Evolutionary conservation across 164 flowering plant species (phyloP), one percentile per base, ranked within the genome.

Genomic region (Nymphaea thermarum): DNA sequence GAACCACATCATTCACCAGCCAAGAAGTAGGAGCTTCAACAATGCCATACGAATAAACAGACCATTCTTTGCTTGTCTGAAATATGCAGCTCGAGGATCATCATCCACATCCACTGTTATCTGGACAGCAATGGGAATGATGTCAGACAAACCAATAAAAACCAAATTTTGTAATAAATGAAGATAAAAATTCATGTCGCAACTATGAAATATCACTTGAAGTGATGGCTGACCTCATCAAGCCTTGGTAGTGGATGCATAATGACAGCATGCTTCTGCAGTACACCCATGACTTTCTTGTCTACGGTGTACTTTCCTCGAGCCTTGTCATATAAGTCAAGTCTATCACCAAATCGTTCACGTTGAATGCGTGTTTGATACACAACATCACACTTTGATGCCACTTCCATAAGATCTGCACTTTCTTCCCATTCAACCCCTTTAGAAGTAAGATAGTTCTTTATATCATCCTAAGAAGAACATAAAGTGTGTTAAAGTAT

Each of bases 201-300:
- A 25, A 25, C 36, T 25, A 25, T 25, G 36, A 25, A 25, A 8
- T 55, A 8, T 16, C 10, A 55, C 60, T 16, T 55, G 16, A 55
- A 55, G 60, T 55, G 10, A 8, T 57, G 42, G 65, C 64, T 72
- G 71, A 91, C 98, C 88, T 95, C 99, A 73, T 95, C 98, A 44
- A 92, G 98, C 79, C 99, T 84, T 51, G 99, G 99, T 43, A 95
- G 89, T 66, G 99, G 99, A 75, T 95, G 99, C 98, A 95, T 82
- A 66, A 95, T 80, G 44, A 95, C 87, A 55, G 98, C 96, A 75
- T 95, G 92, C 74, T 86, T 85, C 77, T 85, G 99, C 97, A 95
- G 83, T 53, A 78, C 89, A 36, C 61, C 62, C 73, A 95, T 69
- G 53, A 88, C 86, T 69, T 73, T 66, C 64, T 44, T 65, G 70